Percentiles rank a stretch among this genome's conserved stretches.
phyloP scores from a whole-genome alignment of 2,329 filamentous ascomycete species.

The Aspergillus quadricinctus region DNA sequence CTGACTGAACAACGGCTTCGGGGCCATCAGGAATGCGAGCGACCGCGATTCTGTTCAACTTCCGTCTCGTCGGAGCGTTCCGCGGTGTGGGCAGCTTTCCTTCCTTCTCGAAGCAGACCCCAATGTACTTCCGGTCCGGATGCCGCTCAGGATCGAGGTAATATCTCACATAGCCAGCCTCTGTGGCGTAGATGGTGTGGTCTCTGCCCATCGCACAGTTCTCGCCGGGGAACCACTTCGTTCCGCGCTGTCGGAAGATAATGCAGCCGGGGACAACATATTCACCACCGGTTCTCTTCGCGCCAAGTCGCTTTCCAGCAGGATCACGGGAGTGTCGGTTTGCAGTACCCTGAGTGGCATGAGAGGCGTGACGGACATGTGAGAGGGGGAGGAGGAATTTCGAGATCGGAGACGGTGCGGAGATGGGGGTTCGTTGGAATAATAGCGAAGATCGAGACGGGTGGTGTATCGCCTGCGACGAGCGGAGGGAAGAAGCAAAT shows the following conservation, averaged over 20 bases:
- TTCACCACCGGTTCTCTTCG: slow-evolving; percentile 89
- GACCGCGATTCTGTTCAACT: slow-evolving; percentile 67
- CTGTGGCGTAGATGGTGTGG: slow-evolving; percentile 87
- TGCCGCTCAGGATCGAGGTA: slow-evolving; percentile 83
- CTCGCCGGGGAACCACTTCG: slow-evolving; percentile 90
- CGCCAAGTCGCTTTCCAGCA: slow-evolving; percentile 81
- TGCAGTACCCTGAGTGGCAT: slow-evolving; percentile 62
- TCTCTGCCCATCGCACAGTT: slow-evolving; percentile 94
- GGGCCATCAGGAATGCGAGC: slow-evolving; percentile 21
- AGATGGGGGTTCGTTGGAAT: slow-evolving; percentile 23
- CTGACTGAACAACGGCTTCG: slow-evolving; percentile 18
- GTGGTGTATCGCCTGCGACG: slow-evolving; percentile 20
- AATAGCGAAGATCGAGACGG: slow-evolving; percentile 25
- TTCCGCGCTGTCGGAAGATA: slow-evolving; percentile 94
- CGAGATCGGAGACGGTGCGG: slow-evolving; percentile 22
- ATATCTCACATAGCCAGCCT: slow-evolving; percentile 90
- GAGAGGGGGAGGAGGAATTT: slow-evolving; percentile 37
- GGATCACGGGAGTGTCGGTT: slow-evolving; percentile 65
- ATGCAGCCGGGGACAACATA: slow-evolving; percentile 96
- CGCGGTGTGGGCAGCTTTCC: slow-evolving; percentile 73
- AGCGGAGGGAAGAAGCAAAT: slow-evolving; percentile 28
- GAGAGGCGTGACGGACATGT: slow-evolving; percentile 57
- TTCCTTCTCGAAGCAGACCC: slow-evolving; percentile 78
- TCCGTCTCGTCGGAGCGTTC: slow-evolving; percentile 69
- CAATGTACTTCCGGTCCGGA: slow-evolving; percentile 89